Conservation (phyloP, 2,329 filamentous ascomycete genomes). For the Apiospora phragmitis region DNA sequence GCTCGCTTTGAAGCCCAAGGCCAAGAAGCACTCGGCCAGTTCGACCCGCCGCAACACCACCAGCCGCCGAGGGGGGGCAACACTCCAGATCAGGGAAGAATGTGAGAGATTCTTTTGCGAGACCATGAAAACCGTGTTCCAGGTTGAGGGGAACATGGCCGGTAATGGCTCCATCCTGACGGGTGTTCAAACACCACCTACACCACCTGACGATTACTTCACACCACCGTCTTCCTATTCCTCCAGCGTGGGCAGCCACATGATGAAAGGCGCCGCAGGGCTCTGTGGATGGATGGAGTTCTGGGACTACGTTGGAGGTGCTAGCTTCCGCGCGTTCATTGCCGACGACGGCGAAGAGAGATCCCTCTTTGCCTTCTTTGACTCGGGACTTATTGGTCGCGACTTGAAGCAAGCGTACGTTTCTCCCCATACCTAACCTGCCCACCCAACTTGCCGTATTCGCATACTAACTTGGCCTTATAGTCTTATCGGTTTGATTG, state of each 20-base stretch:
- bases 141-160: constrained; percentile 85
- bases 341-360: constrained; percentile 69
- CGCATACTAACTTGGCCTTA: constrained; percentile 44
- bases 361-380: constrained; percentile 87
- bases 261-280: constrained; percentile 25
- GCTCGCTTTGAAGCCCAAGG: constrained; percentile 64
- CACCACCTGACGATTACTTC: constrained; percentile 50
- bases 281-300: constrained; percentile 72
- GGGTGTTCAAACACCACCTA: constrained; percentile 63
- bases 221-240: constrained; percentile 38
- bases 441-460: constrained; percentile 19
- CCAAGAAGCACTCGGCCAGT: constrained; percentile 39
- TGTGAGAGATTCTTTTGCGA: constrained; percentile 99
- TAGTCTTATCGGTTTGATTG: constrained; percentile 79
- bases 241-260: constrained; percentile 28
- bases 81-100: constrained; percentile 96
- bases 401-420: constrained; percentile 87
- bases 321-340: constrained; percentile 84
- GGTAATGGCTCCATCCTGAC: constrained; percentile 82
- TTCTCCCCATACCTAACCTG: constrained; percentile 12
- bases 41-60: constrained; percentile 37
- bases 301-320: constrained; percentile 83
- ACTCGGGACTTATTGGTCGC: constrained; percentile 65
- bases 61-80: constrained; percentile 80
- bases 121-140: constrained; percentile 90